Conservation (phyloP, 768 basidiomycete species). For the Porpolomopsis calyptriformis region DNA sequence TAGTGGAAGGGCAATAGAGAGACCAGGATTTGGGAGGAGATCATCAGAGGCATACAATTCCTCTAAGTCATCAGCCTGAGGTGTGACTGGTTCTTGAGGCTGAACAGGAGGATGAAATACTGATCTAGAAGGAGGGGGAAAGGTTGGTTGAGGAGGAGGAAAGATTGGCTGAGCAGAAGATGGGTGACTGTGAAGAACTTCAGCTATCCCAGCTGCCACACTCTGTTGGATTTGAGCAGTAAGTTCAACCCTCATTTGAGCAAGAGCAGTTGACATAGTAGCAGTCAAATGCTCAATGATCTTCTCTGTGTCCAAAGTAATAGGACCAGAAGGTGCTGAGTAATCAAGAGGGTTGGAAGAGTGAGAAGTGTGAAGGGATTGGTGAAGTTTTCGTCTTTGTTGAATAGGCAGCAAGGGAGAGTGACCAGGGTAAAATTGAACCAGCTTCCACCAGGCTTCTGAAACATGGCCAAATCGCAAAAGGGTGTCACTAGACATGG, state of each 20-base stretch:
- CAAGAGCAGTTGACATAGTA: not conserved
- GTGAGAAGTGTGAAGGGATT: not conserved
- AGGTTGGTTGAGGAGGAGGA: too few species aligned
- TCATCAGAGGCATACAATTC: too few species aligned
- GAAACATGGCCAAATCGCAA: not conserved
- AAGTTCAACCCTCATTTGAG: not conserved
- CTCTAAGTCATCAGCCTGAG: too few species aligned
- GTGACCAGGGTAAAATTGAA: not conserved
- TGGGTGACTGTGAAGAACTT: too few species aligned
- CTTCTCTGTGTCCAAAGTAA: not conserved
- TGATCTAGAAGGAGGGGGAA: too few species aligned
- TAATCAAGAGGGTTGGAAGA: not conserved
- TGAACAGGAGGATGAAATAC: too few species aligned
- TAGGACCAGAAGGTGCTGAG: not conserved
- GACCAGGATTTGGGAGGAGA: too few species aligned
- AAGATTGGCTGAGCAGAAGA: too few species aligned
- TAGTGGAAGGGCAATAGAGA: too few species aligned
- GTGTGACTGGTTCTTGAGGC: too few species aligned
- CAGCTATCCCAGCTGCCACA: not conserved
- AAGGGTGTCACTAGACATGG: not conserved
- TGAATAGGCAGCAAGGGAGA: not conserved
- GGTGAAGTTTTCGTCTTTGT: not conserved
- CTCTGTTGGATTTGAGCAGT: not conserved
- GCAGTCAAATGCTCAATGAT: not conserved
- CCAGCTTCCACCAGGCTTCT: not conserved